Percentiles rank a stretch among this genome's conserved stretches.
Conservation (phyloP, 2,329 filamentous ascomycete species). For the Exophiala alcalophila region DNA sequence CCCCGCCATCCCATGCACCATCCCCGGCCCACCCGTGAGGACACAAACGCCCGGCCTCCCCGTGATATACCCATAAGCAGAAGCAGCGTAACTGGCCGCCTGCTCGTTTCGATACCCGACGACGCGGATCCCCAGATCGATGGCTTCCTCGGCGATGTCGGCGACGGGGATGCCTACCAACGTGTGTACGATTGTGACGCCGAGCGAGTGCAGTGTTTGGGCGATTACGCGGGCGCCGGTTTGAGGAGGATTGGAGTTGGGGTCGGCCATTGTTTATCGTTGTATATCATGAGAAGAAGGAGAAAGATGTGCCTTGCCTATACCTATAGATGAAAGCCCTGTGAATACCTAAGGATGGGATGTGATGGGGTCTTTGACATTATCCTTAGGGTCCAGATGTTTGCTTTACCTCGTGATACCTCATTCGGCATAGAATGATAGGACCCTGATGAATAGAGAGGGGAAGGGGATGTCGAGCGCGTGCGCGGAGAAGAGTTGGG, state of each 20-base stretch:
- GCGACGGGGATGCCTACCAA: conserved; percentile 56
- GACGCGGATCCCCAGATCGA: conserved; percentile 57
- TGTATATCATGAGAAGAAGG: too few species aligned
- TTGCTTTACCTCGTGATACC: too few species aligned
- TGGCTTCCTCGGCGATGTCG: conserved; percentile 56
- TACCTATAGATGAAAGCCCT: too few species aligned
- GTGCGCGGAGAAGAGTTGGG: too few species aligned
- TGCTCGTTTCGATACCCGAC: conserved; percentile 60
- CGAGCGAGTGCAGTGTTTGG: conserved; percentile 47
- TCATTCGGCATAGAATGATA: too few species aligned
- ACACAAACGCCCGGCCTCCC: conserved; percentile 56
- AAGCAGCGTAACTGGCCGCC: conserved; percentile 57
- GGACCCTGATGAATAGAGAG: too few species aligned
- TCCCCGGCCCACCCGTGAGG: conserved; percentile 58
- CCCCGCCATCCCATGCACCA: conserved; percentile 57
- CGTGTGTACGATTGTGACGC: conserved; percentile 52
- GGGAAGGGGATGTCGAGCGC: too few species aligned
- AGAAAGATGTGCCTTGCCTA: too few species aligned
- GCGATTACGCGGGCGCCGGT: conserved; percentile 50
- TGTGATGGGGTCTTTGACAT: too few species aligned
- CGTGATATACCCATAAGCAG: conserved; percentile 58
- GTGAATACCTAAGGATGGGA: too few species aligned
- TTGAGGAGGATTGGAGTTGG: conserved; percentile 21
- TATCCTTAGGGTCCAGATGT: too few species aligned
- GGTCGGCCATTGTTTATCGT: too few species aligned